Evolutionary conservation across 2,329 filamentous ascomycete genomes (phyloP).

Genomic region (Stemphylium beticola): DNA sequence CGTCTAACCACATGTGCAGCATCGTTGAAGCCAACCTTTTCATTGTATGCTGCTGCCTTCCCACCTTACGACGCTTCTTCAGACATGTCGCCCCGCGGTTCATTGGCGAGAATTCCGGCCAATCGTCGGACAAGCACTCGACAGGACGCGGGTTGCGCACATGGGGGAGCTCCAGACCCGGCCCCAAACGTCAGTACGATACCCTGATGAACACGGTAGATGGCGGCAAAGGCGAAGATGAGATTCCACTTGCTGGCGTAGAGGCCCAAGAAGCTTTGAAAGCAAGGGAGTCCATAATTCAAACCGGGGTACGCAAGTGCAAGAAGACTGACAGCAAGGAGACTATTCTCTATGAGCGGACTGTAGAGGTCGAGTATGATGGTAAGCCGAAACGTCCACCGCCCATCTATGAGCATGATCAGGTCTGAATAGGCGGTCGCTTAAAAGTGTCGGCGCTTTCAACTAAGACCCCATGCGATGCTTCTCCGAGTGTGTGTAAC

Average conservation of each 20-base stretch:
- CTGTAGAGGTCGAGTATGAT: conserved; percentile 26
- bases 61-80: conserved; percentile 52
- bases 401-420: neutral
- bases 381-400: neutral
- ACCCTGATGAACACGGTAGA: conserved; percentile 25
- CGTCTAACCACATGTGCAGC: conserved; percentile 19
- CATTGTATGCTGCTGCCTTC: conserved; percentile 52
- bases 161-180: conserved; percentile 13
- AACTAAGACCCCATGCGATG: neutral
- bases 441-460: neutral
- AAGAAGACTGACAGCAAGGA: conserved; percentile 26
- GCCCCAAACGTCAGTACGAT: conserved; percentile 19
- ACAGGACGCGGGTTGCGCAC: conserved; percentile 10
- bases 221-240: conserved; percentile 6
- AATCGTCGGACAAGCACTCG: conserved; percentile 8
- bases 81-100: conserved; percentile 44
- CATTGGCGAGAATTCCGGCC: conserved; percentile 17
- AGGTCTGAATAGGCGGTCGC: conserved; percentile 4
- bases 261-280: neutral
- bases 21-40: conserved; percentile 52
- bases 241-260: conserved; percentile 12
- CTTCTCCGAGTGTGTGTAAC: neutral
- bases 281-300: conserved; percentile 2
- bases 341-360: conserved; percentile 27
- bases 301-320: neutral